These are phyloP conservation scores for Luzula sylvatica DNA, from an alignment of 176 grass and related monocot species.

Conservation along the genomic window DNA sequence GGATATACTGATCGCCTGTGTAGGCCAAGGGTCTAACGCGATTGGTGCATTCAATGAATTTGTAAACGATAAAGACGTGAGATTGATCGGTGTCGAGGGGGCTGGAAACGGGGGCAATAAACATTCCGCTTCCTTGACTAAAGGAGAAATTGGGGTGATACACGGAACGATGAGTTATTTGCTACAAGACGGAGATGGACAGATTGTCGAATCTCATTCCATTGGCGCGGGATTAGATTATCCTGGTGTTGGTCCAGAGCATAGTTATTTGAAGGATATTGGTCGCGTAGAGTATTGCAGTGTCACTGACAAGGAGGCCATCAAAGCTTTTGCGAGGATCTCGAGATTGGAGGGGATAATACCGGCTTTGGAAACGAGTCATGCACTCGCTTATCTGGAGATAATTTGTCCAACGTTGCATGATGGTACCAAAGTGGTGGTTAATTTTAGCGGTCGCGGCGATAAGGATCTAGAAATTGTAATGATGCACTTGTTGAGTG, in stretches of 20 bases:
- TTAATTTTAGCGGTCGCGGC: slow-evolving; percentile 79
- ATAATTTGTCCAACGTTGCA: slow-evolving; percentile 61
- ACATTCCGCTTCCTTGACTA: slow-evolving; percentile 71
- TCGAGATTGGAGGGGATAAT: slow-evolving; percentile 88
- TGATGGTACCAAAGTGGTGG: slow-evolving; percentile 39
- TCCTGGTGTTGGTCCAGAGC: slow-evolving; percentile 84
- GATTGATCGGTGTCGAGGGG: slow-evolving; percentile 78
- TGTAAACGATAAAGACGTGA: slow-evolving; percentile 67
- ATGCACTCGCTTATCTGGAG: slow-evolving; percentile 72
- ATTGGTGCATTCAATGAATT: slow-evolving; percentile 96
- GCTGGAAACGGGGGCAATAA: slow-evolving; percentile 77
- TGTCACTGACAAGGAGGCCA: slow-evolving; percentile 70
- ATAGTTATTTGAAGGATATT: slow-evolving; percentile 82
- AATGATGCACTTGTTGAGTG: slow-evolving; percentile 36
- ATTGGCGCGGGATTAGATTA: slow-evolving; percentile 95
- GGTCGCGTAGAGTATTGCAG: slow-evolving; percentile 78
- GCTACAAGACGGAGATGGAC: slow-evolving; percentile 83
- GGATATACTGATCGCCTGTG: slow-evolving; percentile 77
- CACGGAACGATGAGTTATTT: slow-evolving; percentile 90
- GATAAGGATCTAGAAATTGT: slow-evolving; percentile 97
- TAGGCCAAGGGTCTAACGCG: slow-evolving; percentile 87
- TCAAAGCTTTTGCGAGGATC: slow-evolving; percentile 72
- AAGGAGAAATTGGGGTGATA: slow-evolving; percentile 79
- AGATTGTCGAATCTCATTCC: slow-evolving; percentile 82
- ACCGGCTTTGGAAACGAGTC: slow-evolving; percentile 82